Evolutionary conservation across 257 asterid species (phyloP), one percentile per base, ranked within the genome.

Genomic region (Oldenlandia corymbosa): DNA sequence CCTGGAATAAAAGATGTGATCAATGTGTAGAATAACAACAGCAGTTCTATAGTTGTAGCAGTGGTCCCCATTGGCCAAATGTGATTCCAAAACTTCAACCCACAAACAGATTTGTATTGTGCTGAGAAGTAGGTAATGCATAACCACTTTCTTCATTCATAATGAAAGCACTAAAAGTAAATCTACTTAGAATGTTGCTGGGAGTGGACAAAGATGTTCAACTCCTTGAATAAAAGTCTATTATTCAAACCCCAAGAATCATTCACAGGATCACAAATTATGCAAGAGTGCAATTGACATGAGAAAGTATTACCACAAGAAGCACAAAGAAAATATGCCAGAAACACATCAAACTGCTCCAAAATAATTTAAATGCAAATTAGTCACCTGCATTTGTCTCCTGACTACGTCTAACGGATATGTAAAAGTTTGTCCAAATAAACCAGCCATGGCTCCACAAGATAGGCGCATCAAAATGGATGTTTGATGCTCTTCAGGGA

Each of bases 401-500:
- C 99, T 71, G 52, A 93, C 90, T 67, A 93, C 99, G 74, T 93
- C 99, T 74, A 93, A 80, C 0, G 99, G 99, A 70, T 89, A 93
- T 0, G 99, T 93, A 53, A 93, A 64, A 53, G 99, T 93, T 82
- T 93, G 99, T 20, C 99, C 99, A 48, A 93, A 81, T 76, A 92
- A 76, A 73, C 99, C 99, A 36, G 97, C 99, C 49, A 92, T 53
- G 69, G 97, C 99, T 72, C 99, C 99, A 74, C 99, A 92, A 5
- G 95, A 89, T 51, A 92, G 75, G 52, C 88, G 80, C 96, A 87
- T 85, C 63, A 71, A 49, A 57, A 92, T 87, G 34, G 97, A 87
- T 14, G 78, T 84, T 65, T 87, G 97, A 12, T 84, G 88, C 74
- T 85, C 95, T 70, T 92, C 95, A 1, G 97, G 96, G 50, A 89